Base-by-base conservation (phyloP, 257 asterid genomes). In the Handroanthus guayacan region DNA sequence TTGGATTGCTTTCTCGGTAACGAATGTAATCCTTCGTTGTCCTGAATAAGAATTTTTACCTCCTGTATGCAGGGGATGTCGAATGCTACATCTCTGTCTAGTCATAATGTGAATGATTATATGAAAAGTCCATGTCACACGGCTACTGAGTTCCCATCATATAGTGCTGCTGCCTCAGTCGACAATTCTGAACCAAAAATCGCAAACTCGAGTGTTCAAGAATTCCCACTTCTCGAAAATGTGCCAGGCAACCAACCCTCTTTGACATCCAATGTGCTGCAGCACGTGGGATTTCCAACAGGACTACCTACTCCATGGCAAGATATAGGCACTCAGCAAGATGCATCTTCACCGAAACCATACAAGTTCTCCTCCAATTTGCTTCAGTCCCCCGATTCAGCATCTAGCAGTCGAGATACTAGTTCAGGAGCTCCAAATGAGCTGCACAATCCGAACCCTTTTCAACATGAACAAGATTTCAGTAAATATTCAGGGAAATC, bases 31-130 rank as follows among this genome's bases (percentile, higher is more conserved):
- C n/a, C 54, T 58, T 63, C 1, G 9, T 50, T 57, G 36, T 45
- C 63, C 65, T 77, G 69, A 48, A 51, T 73, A 71, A 36, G 31
- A 44, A 63, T 48, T 16, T 72, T 36, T 45, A 11, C 69, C 50
- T 75, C 67, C 6, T 78, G 31, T 48, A 61, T 83, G 80, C 93
- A 91, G 95, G 93, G 79, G 55, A 81, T 47, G 77, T 75, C 81
- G 37, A 78, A 69, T 67, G 78, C 71, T 41, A 57, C 77, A 75
- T 68, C 85, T 61, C 77, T 85, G 70, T 62, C 85, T 7, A 75
- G 74, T 74, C 79, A 69, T 69, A 56, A 62, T 58, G 65, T 54
- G 66, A 78, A 69, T 56, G 82, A 83, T 79, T 78, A 67, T 80
- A 69, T 85, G 9, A 77, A 77, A 74, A 77, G 75, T 72, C 74